Conservation (phyloP, 768 basidiomycete species). For the Mycena olivaceomarginata region DNA sequence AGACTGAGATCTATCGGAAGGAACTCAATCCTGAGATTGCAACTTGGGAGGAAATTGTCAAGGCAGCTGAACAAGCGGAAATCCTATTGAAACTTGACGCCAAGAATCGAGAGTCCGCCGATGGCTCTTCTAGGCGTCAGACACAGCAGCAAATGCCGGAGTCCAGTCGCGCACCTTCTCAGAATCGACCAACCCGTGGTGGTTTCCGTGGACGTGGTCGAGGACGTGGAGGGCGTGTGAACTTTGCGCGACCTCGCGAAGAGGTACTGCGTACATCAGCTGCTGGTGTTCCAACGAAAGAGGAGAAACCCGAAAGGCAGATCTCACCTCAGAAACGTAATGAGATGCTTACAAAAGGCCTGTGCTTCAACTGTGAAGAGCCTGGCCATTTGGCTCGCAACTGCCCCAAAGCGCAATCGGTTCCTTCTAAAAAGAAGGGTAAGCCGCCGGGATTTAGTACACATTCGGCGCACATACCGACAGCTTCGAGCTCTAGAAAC, state of each 20-base stretch:
- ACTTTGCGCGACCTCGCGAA: not conserved
- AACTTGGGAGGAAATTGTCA: slow-evolving; percentile 26
- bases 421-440: not conserved
- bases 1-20: slow-evolving; percentile 45
- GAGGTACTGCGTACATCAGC: not conserved
- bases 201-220: not conserved
- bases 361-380: not conserved
- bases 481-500: not conserved
- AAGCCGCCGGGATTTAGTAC: not conserved
- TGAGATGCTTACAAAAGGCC: not conserved
- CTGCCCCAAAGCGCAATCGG: not conserved
- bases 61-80: too few relatives aligned
- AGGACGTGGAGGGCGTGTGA: not conserved
- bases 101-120: too few relatives aligned
- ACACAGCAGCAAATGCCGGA: too few relatives aligned
- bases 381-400: not conserved
- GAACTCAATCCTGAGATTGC: slow-evolving; percentile 40
- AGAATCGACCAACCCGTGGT: not conserved
- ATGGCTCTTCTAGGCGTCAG: not conserved
- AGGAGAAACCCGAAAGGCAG: not conserved
- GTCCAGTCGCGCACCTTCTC: too few relatives aligned
- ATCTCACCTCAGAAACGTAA: not conserved
- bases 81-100: not conserved
- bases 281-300: too few relatives aligned
- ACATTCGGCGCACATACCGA: not conserved